phyloP scores from a whole-genome alignment of 192 early-diverging fungal genomes.

The Phlyctochytrium arcticum region DNA sequence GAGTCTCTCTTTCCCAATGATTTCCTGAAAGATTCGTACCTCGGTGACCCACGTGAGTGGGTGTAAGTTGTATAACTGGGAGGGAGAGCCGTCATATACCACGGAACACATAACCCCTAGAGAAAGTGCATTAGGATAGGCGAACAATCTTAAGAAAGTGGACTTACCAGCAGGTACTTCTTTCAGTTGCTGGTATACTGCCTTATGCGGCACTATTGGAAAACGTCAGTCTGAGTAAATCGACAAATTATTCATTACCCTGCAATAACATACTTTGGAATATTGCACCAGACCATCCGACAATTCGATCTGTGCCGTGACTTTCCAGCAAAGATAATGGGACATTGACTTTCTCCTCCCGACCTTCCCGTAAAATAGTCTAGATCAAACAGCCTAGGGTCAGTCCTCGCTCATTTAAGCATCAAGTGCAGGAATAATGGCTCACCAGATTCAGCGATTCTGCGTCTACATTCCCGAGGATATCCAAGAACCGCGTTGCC shows the following conservation, averaged over 20 bases:
- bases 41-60: conserved; percentile 36
- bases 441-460: conserved; percentile 4
- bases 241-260: not conserved
- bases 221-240: not conserved
- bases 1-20: no score
- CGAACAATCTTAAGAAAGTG: not conserved
- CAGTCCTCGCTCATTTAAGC: no score
- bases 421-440: no score
- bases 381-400: no score
- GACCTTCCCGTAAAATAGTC: conserved; percentile 10
- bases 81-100: conserved; percentile 37
- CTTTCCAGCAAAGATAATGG: not conserved
- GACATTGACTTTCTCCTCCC: not conserved
- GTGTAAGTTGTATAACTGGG: conserved; percentile 35
- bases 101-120: conserved; percentile 38
- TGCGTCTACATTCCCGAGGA: not conserved
- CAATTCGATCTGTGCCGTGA: not conserved
- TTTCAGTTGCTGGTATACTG: conserved; percentile 37
- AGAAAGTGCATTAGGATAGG: not conserved
- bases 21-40: conserved; percentile 1
- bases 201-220: conserved; percentile 36
- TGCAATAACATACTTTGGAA: conserved; percentile 27
- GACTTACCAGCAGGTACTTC: conserved; percentile 26
- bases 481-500: conserved; percentile 16
- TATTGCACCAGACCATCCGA: conserved; percentile 15